A percentile compares a stretch with the other conserved stretches of the same genome.
Conservation (phyloP, 2,329 filamentous ascomycete genomes). For the Cryphonectria nitschkei region DNA sequence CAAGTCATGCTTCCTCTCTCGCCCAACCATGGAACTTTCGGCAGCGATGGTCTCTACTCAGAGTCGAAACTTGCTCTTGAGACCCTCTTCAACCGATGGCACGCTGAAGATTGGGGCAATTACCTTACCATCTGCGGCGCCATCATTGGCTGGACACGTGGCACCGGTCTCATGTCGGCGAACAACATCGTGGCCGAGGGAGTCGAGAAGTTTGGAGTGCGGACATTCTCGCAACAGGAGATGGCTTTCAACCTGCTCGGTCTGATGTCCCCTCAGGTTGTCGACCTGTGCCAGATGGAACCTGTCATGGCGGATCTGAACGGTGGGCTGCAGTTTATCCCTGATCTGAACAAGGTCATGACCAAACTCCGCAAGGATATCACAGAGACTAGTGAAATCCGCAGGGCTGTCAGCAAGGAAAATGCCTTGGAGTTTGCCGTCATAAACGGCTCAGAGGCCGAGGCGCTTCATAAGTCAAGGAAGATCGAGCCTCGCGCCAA, state of each 20-base stretch:
- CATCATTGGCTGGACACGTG: constrained; percentile 98
- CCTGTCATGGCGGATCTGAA: constrained; percentile 97
- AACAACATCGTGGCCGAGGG: constrained; percentile 98
- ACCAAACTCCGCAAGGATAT: constrained; percentile 91
- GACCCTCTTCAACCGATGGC: constrained; percentile 98
- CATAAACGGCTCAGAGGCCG: constrained; percentile 90
- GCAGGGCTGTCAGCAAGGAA: constrained; percentile 92
- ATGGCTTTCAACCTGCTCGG: constrained; percentile 99
- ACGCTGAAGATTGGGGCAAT: constrained; percentile 95
- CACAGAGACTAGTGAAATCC: constrained; percentile 92
- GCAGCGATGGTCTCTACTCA: constrained; percentile 95
- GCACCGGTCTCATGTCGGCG: constrained; percentile 94
- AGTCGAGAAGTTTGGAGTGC: constrained; percentile 93
- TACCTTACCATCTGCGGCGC: constrained; percentile 98
- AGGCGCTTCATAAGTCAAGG: constrained; percentile 93
- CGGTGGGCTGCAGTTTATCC: constrained; percentile 95
- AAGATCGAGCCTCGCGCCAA: constrained; percentile 92
- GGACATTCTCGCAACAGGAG: constrained; percentile 98
- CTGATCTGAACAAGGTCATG: constrained; percentile 93
- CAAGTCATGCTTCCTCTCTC: constrained; percentile 96
- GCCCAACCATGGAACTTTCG: constrained; percentile 97
- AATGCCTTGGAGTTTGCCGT: constrained; percentile 96
- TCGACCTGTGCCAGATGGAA: constrained; percentile 93
- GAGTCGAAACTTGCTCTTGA: constrained; percentile 97
- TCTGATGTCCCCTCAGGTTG: constrained; percentile 90